Evolutionary conservation across 2,329 filamentous ascomycete species (phyloP).

Genomic region (Calonectria leucothoes): DNA sequence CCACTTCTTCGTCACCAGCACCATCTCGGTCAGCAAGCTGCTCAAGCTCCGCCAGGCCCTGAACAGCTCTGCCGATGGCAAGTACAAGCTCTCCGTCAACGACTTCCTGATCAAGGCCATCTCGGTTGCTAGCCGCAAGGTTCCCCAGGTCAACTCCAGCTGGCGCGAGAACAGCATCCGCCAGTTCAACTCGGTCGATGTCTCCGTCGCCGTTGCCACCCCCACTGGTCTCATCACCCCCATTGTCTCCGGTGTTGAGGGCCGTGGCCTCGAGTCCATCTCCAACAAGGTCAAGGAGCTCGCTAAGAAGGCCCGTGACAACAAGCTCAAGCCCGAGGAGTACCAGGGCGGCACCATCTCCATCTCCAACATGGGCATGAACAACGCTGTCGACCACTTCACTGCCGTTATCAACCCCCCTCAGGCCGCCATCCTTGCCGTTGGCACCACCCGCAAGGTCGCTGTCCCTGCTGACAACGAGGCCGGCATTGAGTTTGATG

Average conservation of each 20-base stretch:
- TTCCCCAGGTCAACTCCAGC: constrained; percentile 94
- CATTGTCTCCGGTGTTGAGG: constrained; percentile 91
- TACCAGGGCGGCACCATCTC: constrained; percentile 99
- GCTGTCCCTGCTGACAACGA: constrained; percentile 87
- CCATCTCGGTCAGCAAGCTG: constrained; percentile 93
- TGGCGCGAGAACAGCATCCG: constrained; percentile 94
- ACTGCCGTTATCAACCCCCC: constrained; percentile 99
- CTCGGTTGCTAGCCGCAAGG: constrained; percentile 88
- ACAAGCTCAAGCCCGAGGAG: constrained; percentile 99
- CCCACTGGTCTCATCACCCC: constrained; percentile 96
- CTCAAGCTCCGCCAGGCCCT: constrained; percentile 95
- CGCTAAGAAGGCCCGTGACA: constrained; percentile 93
- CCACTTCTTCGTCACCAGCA: constrained; percentile 96
- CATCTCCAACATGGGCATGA: constrained; percentile 99
- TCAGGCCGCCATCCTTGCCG: constrained; percentile 93
- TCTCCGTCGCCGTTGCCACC: constrained; percentile 95
- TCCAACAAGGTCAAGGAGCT: constrained; percentile 94
- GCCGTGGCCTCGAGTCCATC: constrained; percentile 88
- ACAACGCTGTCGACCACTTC: constrained; percentile 94
- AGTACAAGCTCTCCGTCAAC: constrained; percentile 99
- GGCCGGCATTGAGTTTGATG: constrained; percentile 94
- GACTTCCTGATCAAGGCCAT: constrained; percentile 99
- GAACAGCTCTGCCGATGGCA: constrained; percentile 87
- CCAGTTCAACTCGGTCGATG: constrained; percentile 92
- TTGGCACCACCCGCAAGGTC: constrained; percentile 96